These are phyloP conservation scores for Cicer pinnatifidum DNA, from an alignment of 306 rosid genomes.

Conservation along the genomic window DNA sequence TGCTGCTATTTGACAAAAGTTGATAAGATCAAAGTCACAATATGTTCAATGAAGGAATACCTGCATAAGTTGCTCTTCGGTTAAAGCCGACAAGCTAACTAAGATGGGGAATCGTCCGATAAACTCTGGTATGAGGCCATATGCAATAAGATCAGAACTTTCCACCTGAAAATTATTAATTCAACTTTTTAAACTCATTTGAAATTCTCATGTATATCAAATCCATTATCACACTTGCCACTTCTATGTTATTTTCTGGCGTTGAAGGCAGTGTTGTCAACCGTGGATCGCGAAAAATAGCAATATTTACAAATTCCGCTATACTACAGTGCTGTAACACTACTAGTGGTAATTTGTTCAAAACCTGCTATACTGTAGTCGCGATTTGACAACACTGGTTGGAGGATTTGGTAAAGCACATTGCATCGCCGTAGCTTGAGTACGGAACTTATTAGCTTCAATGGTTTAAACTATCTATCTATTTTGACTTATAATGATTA, in stretches of 20 bases:
- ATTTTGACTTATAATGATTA: neutral
- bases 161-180: slow-evolving; percentile 72
- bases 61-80: slow-evolving; percentile 93
- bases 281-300: too few species aligned
- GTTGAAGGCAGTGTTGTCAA: neutral
- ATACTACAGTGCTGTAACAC: too few species aligned
- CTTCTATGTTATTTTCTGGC: neutral
- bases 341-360: too few species aligned
- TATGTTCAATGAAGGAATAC: slow-evolving; percentile 51
- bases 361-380: too few species aligned
- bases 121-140: slow-evolving; percentile 98
- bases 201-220: neutral
- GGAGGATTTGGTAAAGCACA: slow-evolving; percentile 32
- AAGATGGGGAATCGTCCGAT: slow-evolving; percentile 94
- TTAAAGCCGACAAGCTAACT: slow-evolving; percentile 86
- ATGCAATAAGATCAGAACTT: slow-evolving; percentile 94
- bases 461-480: slow-evolving; percentile 2
- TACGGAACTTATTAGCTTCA: slow-evolving; percentile 21
- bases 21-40: neutral
- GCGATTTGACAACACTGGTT: too few species aligned
- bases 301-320: too few species aligned
- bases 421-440: slow-evolving; percentile 9
- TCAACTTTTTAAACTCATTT: slow-evolving; percentile 40
- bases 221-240: neutral
- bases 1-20: too few species aligned